Base-by-base conservation (phyloP, 176 grass and related monocot species). In the Lolium rigidum region DNA sequence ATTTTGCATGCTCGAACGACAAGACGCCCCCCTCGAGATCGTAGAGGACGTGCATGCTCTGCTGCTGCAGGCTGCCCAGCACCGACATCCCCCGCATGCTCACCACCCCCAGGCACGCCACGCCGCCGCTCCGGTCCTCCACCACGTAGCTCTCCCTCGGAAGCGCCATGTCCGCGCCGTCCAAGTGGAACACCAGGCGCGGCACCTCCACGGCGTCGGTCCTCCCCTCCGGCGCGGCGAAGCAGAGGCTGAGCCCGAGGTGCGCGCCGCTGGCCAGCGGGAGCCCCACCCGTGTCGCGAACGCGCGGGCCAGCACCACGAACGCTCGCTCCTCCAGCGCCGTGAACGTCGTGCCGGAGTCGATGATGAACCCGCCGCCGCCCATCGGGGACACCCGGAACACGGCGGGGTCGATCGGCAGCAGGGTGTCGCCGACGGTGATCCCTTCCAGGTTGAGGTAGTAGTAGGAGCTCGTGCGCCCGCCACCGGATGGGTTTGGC, bases 31-130 rank as follows among this genome's bases (percentile, higher is more conserved):
- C 76, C 37, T 57, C 77, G 39, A 96, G 39, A 84, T 93, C 87
- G 38, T 93, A 96, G 55, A 93, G 24, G 47, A 93, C 10, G 31
- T 93, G 92, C 81, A 91, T 80, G 78, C 83, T 89, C 81, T 96
- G 91, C 87, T 93, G 91, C 67, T 89, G 91, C 63, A 90, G 84
- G 84, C 89, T 95, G 48, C 93, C 93, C n/a, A 95, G 58, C 81
- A 88, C 74, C 10, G 88, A 86, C 81, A 87, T 85, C 55, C 85
- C 89, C n/a, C 66, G 25, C 37, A 83, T 35, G 72, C 82, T 81
- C 55, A 68, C 77, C 28, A 90, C 65, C 48, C 89, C 89, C 39
- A 85, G 41, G 88, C 92, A 94, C 39, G 64, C 66, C 39, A 90
- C 77, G 1, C 65, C 31, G 2, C 69, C 56, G 18, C 1, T 28